Conservation (phyloP, 2,329 filamentous ascomycete genomes). For the Colletotrichum trifolii region DNA sequence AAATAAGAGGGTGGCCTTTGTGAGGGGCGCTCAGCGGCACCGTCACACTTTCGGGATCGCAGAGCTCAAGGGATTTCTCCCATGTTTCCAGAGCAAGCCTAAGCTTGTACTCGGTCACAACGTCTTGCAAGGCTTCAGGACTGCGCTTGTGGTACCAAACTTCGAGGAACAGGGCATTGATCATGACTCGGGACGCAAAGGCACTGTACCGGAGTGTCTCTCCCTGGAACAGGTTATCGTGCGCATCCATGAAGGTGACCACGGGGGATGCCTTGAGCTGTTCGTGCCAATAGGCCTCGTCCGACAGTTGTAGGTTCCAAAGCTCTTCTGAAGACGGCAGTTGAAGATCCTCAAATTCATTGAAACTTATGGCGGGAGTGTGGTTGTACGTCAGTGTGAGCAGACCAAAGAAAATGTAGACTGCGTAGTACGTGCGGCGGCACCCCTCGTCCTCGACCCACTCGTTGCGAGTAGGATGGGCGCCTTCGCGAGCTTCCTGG, state of each 20-base stretch:
- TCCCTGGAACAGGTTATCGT: slow-evolving; percentile 95
- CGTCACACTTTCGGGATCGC: slow-evolving; percentile 88
- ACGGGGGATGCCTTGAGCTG: slow-evolving; percentile 76
- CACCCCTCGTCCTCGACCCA: slow-evolving; percentile 99
- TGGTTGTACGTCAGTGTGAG: slow-evolving; percentile 97
- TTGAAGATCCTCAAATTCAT: slow-evolving; percentile 94
- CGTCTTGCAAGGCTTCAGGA: slow-evolving; percentile 95
- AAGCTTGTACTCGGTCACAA: slow-evolving; percentile 98
- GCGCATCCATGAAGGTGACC: slow-evolving; percentile 91
- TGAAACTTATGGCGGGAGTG: slow-evolving; percentile 97
- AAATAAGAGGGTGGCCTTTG: slow-evolving; percentile 94
- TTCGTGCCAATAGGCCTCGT: slow-evolving; percentile 88
- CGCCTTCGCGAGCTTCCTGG: slow-evolving; percentile 84
- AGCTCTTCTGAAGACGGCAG: slow-evolving; percentile 93
- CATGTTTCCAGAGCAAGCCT: slow-evolving; percentile 96
- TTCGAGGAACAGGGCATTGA: slow-evolving; percentile 97
- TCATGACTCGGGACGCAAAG: slow-evolving; percentile 97
- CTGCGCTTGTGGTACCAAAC: slow-evolving; percentile 99
- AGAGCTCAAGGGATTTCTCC: slow-evolving; percentile 95
- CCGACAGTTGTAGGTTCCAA: slow-evolving; percentile 86
- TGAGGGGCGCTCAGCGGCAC: slow-evolving; percentile 94
- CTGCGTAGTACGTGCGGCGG: slow-evolving; percentile 95
- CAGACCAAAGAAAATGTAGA: slow-evolving; percentile 98
- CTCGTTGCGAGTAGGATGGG: slow-evolving; percentile 81
- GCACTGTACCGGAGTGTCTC: slow-evolving; percentile 92